Conservation (phyloP, 1,139 yeast genomes). For the Diutina catenulata region DNA sequence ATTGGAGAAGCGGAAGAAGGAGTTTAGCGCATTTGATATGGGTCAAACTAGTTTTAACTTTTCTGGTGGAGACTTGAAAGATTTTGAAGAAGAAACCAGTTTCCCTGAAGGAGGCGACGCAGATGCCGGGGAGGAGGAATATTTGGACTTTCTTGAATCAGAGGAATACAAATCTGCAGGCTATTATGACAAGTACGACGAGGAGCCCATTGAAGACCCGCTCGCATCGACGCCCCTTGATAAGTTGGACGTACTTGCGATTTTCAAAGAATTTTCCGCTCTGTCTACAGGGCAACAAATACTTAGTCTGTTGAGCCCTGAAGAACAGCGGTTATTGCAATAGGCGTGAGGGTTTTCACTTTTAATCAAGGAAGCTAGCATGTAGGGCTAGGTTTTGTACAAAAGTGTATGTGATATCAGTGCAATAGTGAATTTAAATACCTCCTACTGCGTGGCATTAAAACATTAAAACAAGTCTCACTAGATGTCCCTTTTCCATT, state of each 20-base stretch:
- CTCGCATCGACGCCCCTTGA: conserved; percentile 72
- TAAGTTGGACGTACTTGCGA: conserved; percentile 46
- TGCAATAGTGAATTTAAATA: too few species aligned
- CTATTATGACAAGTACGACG: conserved; percentile 25
- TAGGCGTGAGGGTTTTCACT: too few species aligned
- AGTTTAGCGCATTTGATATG: conserved; percentile 27
- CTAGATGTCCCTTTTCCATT: too few species aligned
- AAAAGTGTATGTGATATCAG: too few species aligned
- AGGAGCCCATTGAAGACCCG: conserved; percentile 71
- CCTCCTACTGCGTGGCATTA: too few species aligned
- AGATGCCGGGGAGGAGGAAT: conserved; percentile 18
- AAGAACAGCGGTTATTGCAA: neutral
- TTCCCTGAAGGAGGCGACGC: conserved; percentile 24
- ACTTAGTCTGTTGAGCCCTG: neutral
- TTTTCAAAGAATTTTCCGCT: conserved; percentile 13
- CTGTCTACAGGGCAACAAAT: conserved; percentile 1
- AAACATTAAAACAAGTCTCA: too few species aligned
- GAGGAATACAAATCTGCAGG: conserved; percentile 30
- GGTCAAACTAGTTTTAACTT: conserved; percentile 3
- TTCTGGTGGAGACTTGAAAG: conserved; percentile 9
- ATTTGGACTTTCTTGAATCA: conserved; percentile 29
- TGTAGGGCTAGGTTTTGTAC: too few species aligned
- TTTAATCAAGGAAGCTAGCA: too few species aligned
- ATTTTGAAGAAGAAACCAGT: conserved; percentile 11
- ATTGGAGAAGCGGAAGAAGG: conserved; percentile 50